Evolutionary conservation across 352 stramenopile genomes (phyloP).

Genomic region (Phytophthora gonapodyides): DNA sequence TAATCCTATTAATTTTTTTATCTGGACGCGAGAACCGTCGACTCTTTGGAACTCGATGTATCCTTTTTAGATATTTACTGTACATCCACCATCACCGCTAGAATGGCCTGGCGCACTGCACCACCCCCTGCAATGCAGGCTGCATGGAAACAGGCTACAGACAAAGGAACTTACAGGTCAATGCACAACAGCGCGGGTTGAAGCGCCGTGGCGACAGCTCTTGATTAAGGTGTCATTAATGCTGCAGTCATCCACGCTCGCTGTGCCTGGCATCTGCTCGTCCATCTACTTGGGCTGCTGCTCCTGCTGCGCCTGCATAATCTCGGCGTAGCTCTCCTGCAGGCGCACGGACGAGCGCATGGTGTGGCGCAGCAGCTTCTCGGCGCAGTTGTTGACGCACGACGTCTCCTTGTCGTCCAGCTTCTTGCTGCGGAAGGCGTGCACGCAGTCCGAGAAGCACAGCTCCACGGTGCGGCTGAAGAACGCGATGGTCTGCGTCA

Average conservation of each 20-base stretch:
- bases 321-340: conserved; percentile 88
- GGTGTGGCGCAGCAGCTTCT: conserved; percentile 92
- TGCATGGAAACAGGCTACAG: too few relatives aligned
- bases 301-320: conserved; percentile 85
- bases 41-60: too few relatives aligned
- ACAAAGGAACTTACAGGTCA: background rate
- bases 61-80: too few relatives aligned
- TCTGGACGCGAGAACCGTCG: too few relatives aligned
- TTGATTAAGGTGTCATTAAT: conserved; percentile 9
- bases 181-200: conserved; percentile 2
- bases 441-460: conserved; percentile 90
- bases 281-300: conserved; percentile 52
- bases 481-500: conserved; percentile 88
- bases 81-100: too few relatives aligned
- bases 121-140: too few relatives aligned
- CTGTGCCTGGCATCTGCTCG: conserved; percentile 2
- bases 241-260: background rate
- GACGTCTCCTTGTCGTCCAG: conserved; percentile 89
- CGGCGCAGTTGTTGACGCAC: conserved; percentile 88
- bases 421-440: conserved; percentile 92
- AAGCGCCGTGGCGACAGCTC: conserved; percentile 1
- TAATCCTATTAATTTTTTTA: too few relatives aligned
- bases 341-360: conserved; percentile 90
- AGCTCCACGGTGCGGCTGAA: conserved; percentile 91
- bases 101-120: too few relatives aligned